Evolutionary conservation across 1,284 basidiomycete genomes (phyloP).

Genomic region (Irpex lacteus): DNA sequence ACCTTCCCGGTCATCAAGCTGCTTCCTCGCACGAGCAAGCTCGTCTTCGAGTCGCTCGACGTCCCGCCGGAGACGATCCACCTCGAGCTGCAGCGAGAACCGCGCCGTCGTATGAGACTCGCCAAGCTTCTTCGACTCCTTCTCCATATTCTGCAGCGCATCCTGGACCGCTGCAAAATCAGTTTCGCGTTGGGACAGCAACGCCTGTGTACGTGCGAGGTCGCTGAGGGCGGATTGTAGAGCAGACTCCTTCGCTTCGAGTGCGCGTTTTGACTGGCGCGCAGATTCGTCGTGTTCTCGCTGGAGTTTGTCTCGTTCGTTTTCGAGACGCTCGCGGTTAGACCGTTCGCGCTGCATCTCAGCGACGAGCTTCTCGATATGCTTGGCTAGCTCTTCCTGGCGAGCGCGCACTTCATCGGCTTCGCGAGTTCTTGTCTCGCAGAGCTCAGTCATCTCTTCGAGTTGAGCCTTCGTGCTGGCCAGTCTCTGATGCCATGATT

Average conservation of each 20-base stretch:
- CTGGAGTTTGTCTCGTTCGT: constrained; percentile 52
- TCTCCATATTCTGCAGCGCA: constrained; percentile 64
- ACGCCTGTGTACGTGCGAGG: constrained; percentile 55
- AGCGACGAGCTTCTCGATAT: constrained; percentile 72
- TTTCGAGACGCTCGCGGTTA: constrained; percentile 53
- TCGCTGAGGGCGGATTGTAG: constrained; percentile 61
- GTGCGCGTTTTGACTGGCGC: constrained; percentile 53
- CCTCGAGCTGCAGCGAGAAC: constrained; percentile 88
- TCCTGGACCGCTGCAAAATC: constrained; percentile 77
- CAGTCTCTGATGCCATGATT: constrained; percentile 22
- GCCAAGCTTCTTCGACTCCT: constrained; percentile 71
- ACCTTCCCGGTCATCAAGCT: constrained; percentile 68
- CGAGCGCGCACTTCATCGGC: constrained; percentile 59
- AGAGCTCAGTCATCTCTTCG: constrained; percentile 56
- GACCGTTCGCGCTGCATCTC: constrained; percentile 60
- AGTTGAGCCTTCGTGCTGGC: constrained; percentile 57
- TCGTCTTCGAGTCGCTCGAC: constrained; percentile 81
- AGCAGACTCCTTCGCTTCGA: constrained; percentile 68
- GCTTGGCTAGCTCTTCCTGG: constrained; percentile 73
- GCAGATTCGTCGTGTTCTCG: constrained; percentile 57
- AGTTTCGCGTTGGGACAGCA: constrained; percentile 63
- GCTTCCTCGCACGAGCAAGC: constrained; percentile 68
- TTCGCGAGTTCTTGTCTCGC: constrained; percentile 58
- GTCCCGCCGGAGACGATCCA: constrained; percentile 87
- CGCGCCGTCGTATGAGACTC: constrained; percentile 81